Base-by-base conservation (phyloP, 2,329 filamentous ascomycete species). In the Bisporella sp. region DNA sequence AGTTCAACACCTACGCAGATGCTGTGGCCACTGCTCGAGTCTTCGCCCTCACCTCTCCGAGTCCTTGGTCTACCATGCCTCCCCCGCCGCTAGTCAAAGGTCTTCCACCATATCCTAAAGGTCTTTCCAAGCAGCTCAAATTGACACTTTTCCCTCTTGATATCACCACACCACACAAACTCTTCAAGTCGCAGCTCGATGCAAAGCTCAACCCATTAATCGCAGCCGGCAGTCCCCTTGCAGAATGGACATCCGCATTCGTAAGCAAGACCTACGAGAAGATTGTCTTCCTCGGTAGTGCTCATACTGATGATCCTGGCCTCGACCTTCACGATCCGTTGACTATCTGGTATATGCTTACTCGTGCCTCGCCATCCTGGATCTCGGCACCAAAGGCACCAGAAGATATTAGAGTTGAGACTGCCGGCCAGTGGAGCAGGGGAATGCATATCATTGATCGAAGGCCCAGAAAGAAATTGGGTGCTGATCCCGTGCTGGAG, bases 1-100 rank as follows among this genome's bases (percentile, higher is more conserved):
- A 99, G 67, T 99, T 99, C 78, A 99, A 99, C 73, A 87, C 86
- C 51, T 95, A 89, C 64, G 91, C 93, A 51, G 95, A 99, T 66
- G 76, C 87, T 21, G 77, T 88, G 40, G 87, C 88, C 31, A 81
- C 87, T 0, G 87, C 88, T 8, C 78, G 87, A 11, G 78, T 93
- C 13, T 91, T 85, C 63, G 86, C 88, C 5, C 73, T 93, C 55
- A 90, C 87, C 0, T 89, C 86, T 1, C 79, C 76, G 5, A 81
- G 72, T 33, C 93, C 93, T 1, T 69, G 76, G 8, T 86, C 84
- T 3, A 96, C 90, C 4, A 87, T 96, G 77, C 90, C 93, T 1
- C 81, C 84, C 0, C 75, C 79, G 35, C 66, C 69, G 49, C 71
- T 69, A 48, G 71, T 75, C 51, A 68, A 73, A 4, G 70, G 69